Evolutionary conservation across 768 basidiomycete genomes (phyloP).

Genomic region (Leccinum obscurum): DNA sequence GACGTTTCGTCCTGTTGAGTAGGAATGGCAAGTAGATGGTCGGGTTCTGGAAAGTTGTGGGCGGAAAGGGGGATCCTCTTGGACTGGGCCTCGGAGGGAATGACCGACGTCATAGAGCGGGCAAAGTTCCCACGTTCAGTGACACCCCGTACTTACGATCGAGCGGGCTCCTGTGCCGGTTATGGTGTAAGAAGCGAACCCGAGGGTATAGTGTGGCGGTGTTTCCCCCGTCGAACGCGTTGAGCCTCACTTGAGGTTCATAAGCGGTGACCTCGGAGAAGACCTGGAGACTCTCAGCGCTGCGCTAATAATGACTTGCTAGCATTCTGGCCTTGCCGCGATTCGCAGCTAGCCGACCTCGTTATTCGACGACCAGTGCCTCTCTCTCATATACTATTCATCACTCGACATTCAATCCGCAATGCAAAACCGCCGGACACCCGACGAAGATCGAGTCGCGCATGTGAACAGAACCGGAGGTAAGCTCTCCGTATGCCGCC

Average conservation of each 20-base stretch:
- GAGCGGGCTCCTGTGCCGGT: conserved; percentile 5
- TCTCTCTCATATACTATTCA: conserved; percentile 5
- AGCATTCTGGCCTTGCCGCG: not conserved
- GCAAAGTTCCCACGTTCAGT: not conserved
- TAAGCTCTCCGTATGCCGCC: conserved; percentile 21
- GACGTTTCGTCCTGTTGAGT: not conserved
- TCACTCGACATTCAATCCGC: conserved; percentile 9
- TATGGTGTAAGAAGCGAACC: not conserved
- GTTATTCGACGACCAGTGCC: not conserved
- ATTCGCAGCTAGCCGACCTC: no score
- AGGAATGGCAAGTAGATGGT: no score
- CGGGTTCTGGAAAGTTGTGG: not conserved
- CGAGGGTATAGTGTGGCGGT: conserved; percentile 7
- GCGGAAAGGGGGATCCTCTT: not conserved
- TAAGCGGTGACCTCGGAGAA: no score
- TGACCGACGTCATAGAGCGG: not conserved
- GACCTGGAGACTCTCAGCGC: conserved; percentile 8
- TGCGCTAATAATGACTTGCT: no score
- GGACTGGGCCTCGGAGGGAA: not conserved
- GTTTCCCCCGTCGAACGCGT: not conserved
- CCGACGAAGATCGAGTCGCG: conserved; percentile 12
- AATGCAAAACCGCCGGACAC: conserved; percentile 26
- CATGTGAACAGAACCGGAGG: conserved; percentile 25
- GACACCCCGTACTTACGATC: not conserved
- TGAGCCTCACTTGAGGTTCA: no score